phyloP scores from a whole-genome alignment of 768 basidiomycete genomes.

The Phanerochaete sordida region DNA sequence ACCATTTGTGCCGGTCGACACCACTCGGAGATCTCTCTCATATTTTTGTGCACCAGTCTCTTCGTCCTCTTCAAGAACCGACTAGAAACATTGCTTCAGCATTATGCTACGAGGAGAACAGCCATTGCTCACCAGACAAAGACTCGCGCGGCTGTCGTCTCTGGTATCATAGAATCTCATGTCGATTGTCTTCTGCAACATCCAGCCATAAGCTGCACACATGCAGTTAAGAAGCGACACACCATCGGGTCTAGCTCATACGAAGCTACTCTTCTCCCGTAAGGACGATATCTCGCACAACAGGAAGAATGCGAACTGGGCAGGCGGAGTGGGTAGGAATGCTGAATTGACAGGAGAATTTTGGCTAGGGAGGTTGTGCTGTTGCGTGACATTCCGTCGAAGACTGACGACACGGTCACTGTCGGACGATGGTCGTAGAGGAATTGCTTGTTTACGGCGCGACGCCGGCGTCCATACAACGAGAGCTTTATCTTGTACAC shows the following conservation, averaged over 20 bases:
- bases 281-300: conserved; percentile 5
- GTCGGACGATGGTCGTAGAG: too few relatives aligned
- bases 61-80: too few relatives aligned
- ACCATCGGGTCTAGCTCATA: conserved; percentile 5
- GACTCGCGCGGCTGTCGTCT: not conserved
- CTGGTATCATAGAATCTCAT: not conserved
- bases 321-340: not conserved
- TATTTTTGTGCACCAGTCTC: too few relatives aligned
- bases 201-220: not conserved
- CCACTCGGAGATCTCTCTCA: too few relatives aligned
- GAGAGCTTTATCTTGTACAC: too few relatives aligned
- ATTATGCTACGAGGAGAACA: too few relatives aligned
- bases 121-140: conserved; percentile 2
- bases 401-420: not conserved
- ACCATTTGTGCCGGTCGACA: too few relatives aligned
- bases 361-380: not conserved
- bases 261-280: not conserved
- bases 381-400: conserved; percentile 1
- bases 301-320: conserved; percentile 3
- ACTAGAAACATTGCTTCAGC: too few relatives aligned
- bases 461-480: too few relatives aligned
- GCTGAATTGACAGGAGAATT: too few relatives aligned
- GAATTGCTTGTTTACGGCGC: too few relatives aligned
- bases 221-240: not conserved
- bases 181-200: conserved; percentile 2